Evolutionary conservation across 805 yeast species (phyloP), one percentile per base, ranked within the genome.

Genomic region (Tetrapisispora iriomotensis): DNA sequence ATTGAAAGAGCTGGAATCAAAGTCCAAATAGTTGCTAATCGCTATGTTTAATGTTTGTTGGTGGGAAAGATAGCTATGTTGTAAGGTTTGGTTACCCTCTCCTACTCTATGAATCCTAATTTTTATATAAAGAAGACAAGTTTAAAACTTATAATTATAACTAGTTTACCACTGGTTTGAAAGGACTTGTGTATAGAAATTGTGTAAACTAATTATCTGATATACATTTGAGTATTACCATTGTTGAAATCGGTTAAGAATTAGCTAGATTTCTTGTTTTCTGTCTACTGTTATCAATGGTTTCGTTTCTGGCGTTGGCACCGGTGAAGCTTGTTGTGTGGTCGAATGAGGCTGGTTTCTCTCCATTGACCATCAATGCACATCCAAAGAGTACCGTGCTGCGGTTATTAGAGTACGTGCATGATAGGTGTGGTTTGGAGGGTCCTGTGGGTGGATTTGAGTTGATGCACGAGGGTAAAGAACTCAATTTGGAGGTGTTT

Each of bases 351-450:
- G n/a, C 19, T 14, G 28, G 24, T 4, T 29, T 46, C 20, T 38
- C 46, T 15, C 36, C 28, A 12, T 38, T 56, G 8, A 37, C 41
- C 4, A 42, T 59, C 6, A 48, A 48, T 31, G 55, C 51, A 1
- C 64, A 51, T 34, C 54, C 56, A 1, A 41, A 46, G 30, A 46
- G 56, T 7, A 37, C 43, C 9, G 48, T 54, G 20, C 43, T 44
- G 4, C 45, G 61, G 37, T 29, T 59, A 8, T 31, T 54, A 25
- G 59, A 58, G 32, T 59, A 56, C 34, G 38, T 55, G n/a, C 58
- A 55, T 35, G 44, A 41, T 30, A 36, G 38, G 17, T 17, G 22
- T 12, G 28, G 12, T 6, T 21, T 14, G 9, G 9, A 8, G 4
- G 38, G 22, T 8, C 5, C 26, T 6, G 13, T 22, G 4, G 21